Conservation (phyloP, 352 stramenopile genomes). For the Labyrinthula sp. region DNA sequence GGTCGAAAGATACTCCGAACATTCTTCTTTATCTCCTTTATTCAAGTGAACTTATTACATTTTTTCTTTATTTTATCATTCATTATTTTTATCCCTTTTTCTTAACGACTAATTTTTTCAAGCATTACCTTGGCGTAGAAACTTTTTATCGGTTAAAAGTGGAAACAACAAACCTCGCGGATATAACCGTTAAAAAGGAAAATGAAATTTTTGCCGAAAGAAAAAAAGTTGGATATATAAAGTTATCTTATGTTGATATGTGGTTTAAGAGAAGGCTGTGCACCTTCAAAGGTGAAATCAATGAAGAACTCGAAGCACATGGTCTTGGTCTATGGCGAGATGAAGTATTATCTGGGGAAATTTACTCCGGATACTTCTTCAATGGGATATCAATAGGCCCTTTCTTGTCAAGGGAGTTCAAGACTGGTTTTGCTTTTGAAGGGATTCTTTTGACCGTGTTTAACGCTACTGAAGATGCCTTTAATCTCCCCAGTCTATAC, state of each 20-base stretch:
- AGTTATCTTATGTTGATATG: conserved; percentile 26
- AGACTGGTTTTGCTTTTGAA: conserved; percentile 48
- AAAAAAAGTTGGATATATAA: conserved; percentile 30
- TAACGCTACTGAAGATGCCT: conserved; percentile 35
- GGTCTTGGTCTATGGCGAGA: conserved; percentile 49
- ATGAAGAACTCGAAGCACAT: conserved; percentile 41
- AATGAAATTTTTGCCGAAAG: too few relatives aligned
- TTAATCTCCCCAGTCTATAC: conserved; percentile 32
- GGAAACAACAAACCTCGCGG: too few relatives aligned
- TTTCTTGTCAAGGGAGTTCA: conserved; percentile 49
- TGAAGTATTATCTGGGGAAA: conserved; percentile 47
- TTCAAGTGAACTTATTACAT: conserved; percentile 39
- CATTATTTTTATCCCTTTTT: conserved; percentile 47
- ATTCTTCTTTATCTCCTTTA: conserved; percentile 33
- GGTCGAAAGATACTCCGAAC: conserved; percentile 30
- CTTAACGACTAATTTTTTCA: conserved; percentile 38
- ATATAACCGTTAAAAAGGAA: too few relatives aligned
- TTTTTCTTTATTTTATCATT: conserved; percentile 43
- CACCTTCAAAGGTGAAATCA: conserved; percentile 46
- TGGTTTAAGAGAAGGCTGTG: conserved; percentile 35
- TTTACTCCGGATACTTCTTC: conserved; percentile 45
- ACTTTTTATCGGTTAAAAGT: too few relatives aligned
- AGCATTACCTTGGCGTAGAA: conserved; percentile 31
- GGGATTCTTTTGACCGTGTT: conserved; percentile 50
- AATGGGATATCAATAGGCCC: conserved; percentile 48